Base-by-base conservation (phyloP, 768 basidiomycete species). In the Leccinum uliginosum region DNA sequence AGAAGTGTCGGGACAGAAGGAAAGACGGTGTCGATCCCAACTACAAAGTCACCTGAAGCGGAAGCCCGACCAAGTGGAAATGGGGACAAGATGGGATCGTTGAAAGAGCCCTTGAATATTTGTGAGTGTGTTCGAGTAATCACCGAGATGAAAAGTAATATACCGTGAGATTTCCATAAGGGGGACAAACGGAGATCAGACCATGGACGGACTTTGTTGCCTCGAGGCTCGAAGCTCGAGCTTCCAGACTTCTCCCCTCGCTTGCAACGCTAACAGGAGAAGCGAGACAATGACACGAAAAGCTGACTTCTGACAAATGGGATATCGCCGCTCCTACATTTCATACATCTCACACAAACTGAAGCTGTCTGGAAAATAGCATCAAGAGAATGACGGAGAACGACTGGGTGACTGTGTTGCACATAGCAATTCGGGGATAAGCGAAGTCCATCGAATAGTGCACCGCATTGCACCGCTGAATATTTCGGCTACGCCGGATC, bases 61-160 rank as follows among this genome's bases (percentile, higher is more conserved):
- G 51, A 21, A 52, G 35, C 53, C 56, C 17, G 54, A 55, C 11
- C 50, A 43, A 21, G 51, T 58, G 12, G 56, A 47, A 30, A 45
- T 32, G 60, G 63, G 57, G 57, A 44, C 58, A 57, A 8, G 35
- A 38, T 38, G 34, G 44, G 63, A 55, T 44, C 58, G 35, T 21
- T 51, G 8, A 38, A 55, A 27, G 59, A 45, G 6, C 53, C 49
- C 32, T 57, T 62, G 35, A 23, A 12, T 32, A 32, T 32, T 3
- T 32, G 12, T 32, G 32, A 32, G 14, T 6, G 10, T 27, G 27
- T 27, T 19, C 3, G 29, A 15, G 24, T 21, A 26, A 44, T 26
- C 30, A 14, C 40, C 11, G 40, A 30, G 23, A 27, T 15, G 35
- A n/a, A 30, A 1, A 4, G 38, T 34, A n/a, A n/a, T n/a, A 7